These are phyloP conservation scores for Leptographium wingfieldii DNA, from an alignment of 2,329 filamentous ascomycete genomes.

Conservation along the genomic window DNA sequence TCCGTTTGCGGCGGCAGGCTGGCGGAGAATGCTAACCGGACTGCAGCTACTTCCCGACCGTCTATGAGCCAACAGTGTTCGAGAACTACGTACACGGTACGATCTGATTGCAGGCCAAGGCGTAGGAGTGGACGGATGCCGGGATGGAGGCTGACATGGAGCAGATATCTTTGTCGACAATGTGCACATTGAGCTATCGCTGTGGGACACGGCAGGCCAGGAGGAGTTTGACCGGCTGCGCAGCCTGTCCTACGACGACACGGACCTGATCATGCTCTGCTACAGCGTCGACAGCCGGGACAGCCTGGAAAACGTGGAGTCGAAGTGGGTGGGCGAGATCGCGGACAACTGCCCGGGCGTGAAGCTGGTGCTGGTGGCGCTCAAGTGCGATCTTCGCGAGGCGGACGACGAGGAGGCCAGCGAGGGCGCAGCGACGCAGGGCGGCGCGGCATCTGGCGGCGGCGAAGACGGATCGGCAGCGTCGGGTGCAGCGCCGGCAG, in stretches of 20 bases:
- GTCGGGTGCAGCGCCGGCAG: conserved; percentile 29
- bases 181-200: conserved; percentile 89
- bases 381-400: conserved; percentile 94
- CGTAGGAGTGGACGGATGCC: background rate
- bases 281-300: conserved; percentile 95
- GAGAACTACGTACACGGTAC: conserved; percentile 97
- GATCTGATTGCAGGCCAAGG: conserved; percentile 40
- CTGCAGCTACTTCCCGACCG: conserved; percentile 82
- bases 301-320: conserved; percentile 95
- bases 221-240: conserved; percentile 97
- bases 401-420: conserved; percentile 49
- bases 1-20: background rate
- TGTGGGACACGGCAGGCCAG: conserved; percentile 97
- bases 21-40: background rate
- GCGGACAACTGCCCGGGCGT: conserved; percentile 94
- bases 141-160: background rate
- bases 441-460: conserved; percentile 54
- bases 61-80: conserved; percentile 96
- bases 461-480: conserved; percentile 11
- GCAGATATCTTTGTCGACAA: conserved; percentile 96
- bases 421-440: conserved; percentile 26
- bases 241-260: conserved; percentile 89
- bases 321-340: conserved; percentile 97
- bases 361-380: conserved; percentile 84
- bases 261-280: conserved; percentile 96